phyloP scores from a whole-genome alignment of 2,329 filamentous ascomycete genomes.

The Talaromyces albobiverticillius region DNA sequence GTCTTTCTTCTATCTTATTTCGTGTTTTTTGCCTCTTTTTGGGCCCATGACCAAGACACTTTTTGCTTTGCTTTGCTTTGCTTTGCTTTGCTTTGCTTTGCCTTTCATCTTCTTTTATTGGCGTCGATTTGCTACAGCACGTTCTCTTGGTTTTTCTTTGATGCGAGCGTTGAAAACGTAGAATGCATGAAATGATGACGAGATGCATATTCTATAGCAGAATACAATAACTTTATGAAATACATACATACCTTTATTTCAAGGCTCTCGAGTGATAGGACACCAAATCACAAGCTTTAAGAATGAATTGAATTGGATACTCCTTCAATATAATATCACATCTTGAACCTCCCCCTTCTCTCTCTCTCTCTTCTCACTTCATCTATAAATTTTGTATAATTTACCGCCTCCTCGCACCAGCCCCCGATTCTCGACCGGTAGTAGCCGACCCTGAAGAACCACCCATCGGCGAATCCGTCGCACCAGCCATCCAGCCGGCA shows the following conservation, averaged over 20 bases:
- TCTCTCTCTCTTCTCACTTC: too few species aligned
- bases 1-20: neutral
- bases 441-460: slow-evolving; percentile 21
- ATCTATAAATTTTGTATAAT: too few species aligned
- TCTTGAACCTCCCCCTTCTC: too few species aligned
- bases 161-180: neutral
- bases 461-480: slow-evolving; percentile 28
- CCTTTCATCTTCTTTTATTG: neutral
- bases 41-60: neutral
- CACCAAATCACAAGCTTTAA: too few species aligned
- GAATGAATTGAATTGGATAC: too few species aligned
- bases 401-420: slow-evolving; percentile 29
- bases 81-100: neutral
- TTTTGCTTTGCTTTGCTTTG: neutral
- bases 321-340: neutral
- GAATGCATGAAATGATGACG: neutral
- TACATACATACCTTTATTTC: too few species aligned
- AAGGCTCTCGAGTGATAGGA: too few species aligned
- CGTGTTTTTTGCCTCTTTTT: neutral
- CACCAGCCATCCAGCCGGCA: slow-evolving; percentile 65
- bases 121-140: neutral
- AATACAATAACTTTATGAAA: too few species aligned
- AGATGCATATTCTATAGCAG: neutral
- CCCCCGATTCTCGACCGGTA: slow-evolving; percentile 27
- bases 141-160: neutral